Percentiles rank a stretch among this genome's conserved stretches.
phyloP scores from a whole-genome alignment of 345 rosid species.

The Passiflora organensis region DNA sequence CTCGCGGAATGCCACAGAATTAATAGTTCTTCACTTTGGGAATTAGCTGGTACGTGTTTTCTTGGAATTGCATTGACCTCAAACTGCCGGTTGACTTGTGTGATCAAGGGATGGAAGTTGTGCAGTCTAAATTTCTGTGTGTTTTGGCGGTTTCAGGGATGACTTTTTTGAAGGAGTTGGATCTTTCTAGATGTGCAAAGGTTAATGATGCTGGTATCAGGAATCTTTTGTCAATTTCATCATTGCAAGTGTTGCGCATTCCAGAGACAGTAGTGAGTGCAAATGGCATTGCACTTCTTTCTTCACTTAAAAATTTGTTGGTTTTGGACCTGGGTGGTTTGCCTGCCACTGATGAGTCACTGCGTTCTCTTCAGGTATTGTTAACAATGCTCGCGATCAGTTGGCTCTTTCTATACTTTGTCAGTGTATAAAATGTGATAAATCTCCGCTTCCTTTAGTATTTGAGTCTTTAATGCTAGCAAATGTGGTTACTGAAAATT shows the following conservation, averaged over 20 bases:
- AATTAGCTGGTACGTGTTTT: conserved; percentile 46
- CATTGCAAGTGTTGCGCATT: conserved; percentile 55
- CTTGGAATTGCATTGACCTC: background rate
- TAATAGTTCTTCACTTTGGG: conserved; percentile 67
- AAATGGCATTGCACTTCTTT: conserved; percentile 55
- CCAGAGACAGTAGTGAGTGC: conserved; percentile 61
- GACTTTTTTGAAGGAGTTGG: conserved; percentile 60
- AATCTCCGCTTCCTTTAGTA: background rate
- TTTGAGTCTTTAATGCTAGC: conserved; percentile 1
- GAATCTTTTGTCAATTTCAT: conserved; percentile 60
- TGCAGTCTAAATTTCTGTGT: background rate
- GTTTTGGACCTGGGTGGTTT: conserved; percentile 80
- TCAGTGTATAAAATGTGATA: too few relatives aligned
- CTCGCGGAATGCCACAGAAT: conserved; percentile 65
- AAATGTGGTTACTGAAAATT: conserved; percentile 6
- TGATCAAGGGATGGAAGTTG: too few relatives aligned
- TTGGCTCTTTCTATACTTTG: background rate
- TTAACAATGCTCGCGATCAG: background rate
- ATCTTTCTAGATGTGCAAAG: conserved; percentile 76
- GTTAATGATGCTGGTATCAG: conserved; percentile 62
- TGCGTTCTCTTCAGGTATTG: conserved; percentile 68
- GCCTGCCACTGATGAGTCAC: conserved; percentile 61
- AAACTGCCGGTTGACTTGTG: too few relatives aligned
- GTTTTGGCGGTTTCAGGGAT: conserved; percentile 44
- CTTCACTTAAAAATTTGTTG: conserved; percentile 55